These are phyloP conservation scores for Tremellales sp. DNA, from an alignment of 1,284 basidiomycete species.

Conservation along the genomic window DNA sequence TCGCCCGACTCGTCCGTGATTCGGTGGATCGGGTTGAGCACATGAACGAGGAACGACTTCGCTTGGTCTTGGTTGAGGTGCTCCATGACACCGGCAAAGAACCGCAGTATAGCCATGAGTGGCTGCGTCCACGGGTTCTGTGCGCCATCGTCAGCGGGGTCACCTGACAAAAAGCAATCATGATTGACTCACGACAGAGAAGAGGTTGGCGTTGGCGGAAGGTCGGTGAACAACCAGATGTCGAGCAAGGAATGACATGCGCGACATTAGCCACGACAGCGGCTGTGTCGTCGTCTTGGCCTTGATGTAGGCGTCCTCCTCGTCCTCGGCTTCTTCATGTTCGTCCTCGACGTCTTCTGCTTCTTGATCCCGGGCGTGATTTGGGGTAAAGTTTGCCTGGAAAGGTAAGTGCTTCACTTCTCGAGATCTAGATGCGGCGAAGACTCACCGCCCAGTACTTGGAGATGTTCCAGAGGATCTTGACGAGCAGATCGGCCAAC, in stretches of 20 bases:
- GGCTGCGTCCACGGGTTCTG: constrained; percentile 66
- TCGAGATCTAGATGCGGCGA: too few relatives aligned
- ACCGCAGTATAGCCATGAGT: constrained; percentile 75
- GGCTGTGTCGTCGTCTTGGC: constrained; percentile 49
- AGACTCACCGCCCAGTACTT: constrained; percentile 66
- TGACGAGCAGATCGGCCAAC: constrained; percentile 80
- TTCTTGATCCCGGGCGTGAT: not conserved
- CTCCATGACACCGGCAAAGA: constrained; percentile 87
- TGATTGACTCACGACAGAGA: constrained; percentile 35
- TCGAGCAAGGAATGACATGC: constrained; percentile 78
- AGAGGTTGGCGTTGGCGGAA: constrained; percentile 27
- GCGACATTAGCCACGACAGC: constrained; percentile 88
- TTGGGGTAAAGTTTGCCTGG: too few relatives aligned
- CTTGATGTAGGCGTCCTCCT: constrained; percentile 38
- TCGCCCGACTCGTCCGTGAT: constrained; percentile 72
- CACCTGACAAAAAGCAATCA: constrained; percentile 28
- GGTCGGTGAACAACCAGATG: constrained; percentile 50
- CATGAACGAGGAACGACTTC: constrained; percentile 71
- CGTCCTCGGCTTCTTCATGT: constrained; percentile 24
- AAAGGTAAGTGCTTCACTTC: too few relatives aligned
- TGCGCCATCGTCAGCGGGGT: constrained; percentile 1
- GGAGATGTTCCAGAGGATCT: constrained; percentile 87
- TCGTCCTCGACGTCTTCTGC: constrained; percentile 2
- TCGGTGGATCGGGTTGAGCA: constrained; percentile 81
- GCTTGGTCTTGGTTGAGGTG: constrained; percentile 60